phyloP scores from a whole-genome alignment of 2,329 filamentous ascomycete species.

The Fusarium avenaceum region DNA sequence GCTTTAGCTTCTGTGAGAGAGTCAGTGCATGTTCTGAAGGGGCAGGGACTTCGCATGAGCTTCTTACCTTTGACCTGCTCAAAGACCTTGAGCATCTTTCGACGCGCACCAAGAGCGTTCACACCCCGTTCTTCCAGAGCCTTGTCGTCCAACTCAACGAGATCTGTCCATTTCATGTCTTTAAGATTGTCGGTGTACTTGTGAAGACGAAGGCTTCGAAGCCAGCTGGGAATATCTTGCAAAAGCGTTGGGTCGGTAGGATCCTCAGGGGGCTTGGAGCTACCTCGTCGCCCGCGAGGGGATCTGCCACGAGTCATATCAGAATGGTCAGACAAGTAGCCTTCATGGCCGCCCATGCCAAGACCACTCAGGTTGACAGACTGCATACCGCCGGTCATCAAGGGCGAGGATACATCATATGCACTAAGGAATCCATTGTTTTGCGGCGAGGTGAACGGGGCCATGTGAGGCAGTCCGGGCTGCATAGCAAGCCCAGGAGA shows the following conservation, averaged over 20 bases:
- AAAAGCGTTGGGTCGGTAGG: constrained; percentile 91
- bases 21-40: constrained; percentile 37
- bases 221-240: constrained; percentile 96
- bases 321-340: constrained; percentile 93
- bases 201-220: constrained; percentile 92
- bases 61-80: constrained; percentile 86
- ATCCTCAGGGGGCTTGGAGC: constrained; percentile 97
- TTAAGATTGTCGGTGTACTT: constrained; percentile 99
- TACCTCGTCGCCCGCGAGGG: constrained; percentile 90
- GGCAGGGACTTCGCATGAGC: neutral
- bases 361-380: constrained; percentile 80
- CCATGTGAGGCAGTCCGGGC: constrained; percentile 71
- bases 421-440: constrained; percentile 95
- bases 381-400: constrained; percentile 78
- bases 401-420: constrained; percentile 81
- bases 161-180: constrained; percentile 95
- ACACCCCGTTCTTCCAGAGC: constrained; percentile 93
- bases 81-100: constrained; percentile 99
- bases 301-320: constrained; percentile 92
- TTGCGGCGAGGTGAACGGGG: constrained; percentile 86
- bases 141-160: constrained; percentile 92
- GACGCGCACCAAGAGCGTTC: constrained; percentile 91
- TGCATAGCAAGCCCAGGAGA: constrained; percentile 91
- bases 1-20: constrained; percentile 73
- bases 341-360: constrained; percentile 78